Percentiles rank a stretch among this genome's conserved stretches.
Evolutionary conservation across 169 alveolate genomes (phyloP).

Genomic region (Theileria parva): DNA sequence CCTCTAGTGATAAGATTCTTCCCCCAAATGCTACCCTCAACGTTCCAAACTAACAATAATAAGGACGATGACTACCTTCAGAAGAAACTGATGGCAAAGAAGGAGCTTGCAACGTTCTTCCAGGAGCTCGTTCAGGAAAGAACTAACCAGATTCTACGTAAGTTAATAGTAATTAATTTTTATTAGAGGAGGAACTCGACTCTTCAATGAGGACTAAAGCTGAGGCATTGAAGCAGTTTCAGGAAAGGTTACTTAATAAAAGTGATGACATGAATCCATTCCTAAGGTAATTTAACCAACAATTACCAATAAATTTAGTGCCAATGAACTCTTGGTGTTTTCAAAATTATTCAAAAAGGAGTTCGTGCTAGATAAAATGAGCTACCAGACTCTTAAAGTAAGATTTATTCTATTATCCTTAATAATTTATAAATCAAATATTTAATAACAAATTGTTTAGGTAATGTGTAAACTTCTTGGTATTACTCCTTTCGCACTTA

Average conservation of each 20-base stretch:
- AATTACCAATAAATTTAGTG: constrained; percentile 11
- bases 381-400: constrained; percentile 78
- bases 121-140: constrained; percentile 82
- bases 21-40: constrained; percentile 88
- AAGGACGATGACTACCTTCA: constrained; percentile 76
- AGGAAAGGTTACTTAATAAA: constrained; percentile 76
- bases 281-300: constrained; percentile 20
- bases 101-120: constrained; percentile 84
- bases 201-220: constrained; percentile 69
- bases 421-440: too few relatives aligned
- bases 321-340: constrained; percentile 73
- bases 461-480: constrained; percentile 84
- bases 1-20: constrained; percentile 85
- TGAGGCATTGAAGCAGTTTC: constrained; percentile 79
- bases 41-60: constrained; percentile 76
- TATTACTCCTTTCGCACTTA: constrained; percentile 81
- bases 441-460: constrained; percentile 13
- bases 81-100: constrained; percentile 83
- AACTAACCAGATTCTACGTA: constrained; percentile 67
- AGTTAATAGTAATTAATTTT: constrained; percentile 29
- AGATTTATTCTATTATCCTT: too few relatives aligned
- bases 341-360: constrained; percentile 82
- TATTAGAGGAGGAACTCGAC: constrained; percentile 68
- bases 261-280: constrained; percentile 81
- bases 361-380: constrained; percentile 83